phyloP scores from a whole-genome alignment of 169 alveolate genomes.

The Plasmodium relictum region DNA sequence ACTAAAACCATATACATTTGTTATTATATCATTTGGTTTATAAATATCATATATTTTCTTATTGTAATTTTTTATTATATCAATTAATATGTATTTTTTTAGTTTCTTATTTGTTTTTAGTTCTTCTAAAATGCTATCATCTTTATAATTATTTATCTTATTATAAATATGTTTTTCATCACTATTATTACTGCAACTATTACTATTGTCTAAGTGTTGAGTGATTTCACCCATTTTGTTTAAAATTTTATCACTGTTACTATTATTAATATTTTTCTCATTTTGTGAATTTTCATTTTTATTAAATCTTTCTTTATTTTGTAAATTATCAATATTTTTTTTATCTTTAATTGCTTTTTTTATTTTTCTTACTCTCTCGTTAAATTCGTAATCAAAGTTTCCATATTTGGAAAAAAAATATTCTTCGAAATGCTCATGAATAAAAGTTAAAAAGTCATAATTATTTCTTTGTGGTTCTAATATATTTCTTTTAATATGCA shows the following conservation, averaged over 20 bases:
- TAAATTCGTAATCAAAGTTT: slow-evolving; percentile 44
- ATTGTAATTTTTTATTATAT: slow-evolving; percentile 41
- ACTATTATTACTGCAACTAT: not conserved
- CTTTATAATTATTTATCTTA: not conserved
- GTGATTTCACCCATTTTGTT: not conserved
- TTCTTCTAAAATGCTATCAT: slow-evolving; percentile 10
- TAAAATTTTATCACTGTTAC: not conserved
- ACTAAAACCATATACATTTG: slow-evolving; percentile 63
- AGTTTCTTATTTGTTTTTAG: slow-evolving; percentile 30
- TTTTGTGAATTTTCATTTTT: not conserved
- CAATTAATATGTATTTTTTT: slow-evolving; percentile 24
- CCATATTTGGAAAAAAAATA: slow-evolving; percentile 58
- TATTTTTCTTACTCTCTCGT: slow-evolving; percentile 30
- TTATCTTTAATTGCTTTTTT: slow-evolving; percentile 18
- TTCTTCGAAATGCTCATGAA: slow-evolving; percentile 74
- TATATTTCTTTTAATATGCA: slow-evolving; percentile 48
- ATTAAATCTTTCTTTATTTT: not conserved
- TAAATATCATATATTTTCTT: slow-evolving; percentile 73
- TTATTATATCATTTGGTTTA: slow-evolving; percentile 55
- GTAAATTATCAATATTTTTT: not conserved
- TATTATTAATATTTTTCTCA: not conserved
- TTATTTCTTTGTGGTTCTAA: slow-evolving; percentile 74
- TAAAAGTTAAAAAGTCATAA: slow-evolving; percentile 72
- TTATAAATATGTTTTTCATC: not conserved
- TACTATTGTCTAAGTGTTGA: not conserved